Evolutionary conservation across 805 yeast species (phyloP).

Genomic region (Hanseniaspora lachancei): DNA sequence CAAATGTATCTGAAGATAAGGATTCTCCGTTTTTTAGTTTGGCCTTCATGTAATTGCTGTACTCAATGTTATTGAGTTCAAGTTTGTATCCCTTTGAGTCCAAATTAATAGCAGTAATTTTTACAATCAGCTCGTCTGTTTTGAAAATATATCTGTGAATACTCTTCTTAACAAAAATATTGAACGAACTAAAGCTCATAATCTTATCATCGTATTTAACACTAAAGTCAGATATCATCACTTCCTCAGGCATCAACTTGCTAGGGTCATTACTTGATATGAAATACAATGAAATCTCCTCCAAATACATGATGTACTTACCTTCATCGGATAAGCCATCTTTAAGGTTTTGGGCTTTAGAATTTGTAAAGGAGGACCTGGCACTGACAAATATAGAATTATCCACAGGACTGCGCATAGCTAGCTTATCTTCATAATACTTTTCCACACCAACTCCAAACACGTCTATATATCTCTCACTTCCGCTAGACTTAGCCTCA

Average conservation of each 20-base stretch:
- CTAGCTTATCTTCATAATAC: conserved; percentile 9
- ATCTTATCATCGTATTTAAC: background rate
- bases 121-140: conserved; percentile 27
- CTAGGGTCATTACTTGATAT: conserved; percentile 9
- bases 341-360: background rate
- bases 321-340: conserved; percentile 16
- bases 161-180: background rate
- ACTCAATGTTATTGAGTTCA: background rate
- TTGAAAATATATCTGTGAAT: conserved; percentile 1
- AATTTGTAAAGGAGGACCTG: conserved; percentile 1
- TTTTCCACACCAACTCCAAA: background rate
- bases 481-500: conserved; percentile 5
- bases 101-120: conserved; percentile 50
- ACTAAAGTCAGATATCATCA: background rate
- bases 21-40: conserved; percentile 27
- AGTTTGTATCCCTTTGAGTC: conserved; percentile 1
- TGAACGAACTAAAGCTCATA: background rate
- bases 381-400: conserved; percentile 17
- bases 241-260: conserved; percentile 7
- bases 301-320: conserved; percentile 14
- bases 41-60: conserved; percentile 16
- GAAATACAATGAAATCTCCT: conserved; percentile 5
- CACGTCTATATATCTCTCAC: conserved; percentile 5
- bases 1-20: conserved; percentile 29
- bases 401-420: conserved; percentile 15